phyloP scores from a whole-genome alignment of 2,329 filamentous ascomycete species.

The Alternaria infectoria region DNA sequence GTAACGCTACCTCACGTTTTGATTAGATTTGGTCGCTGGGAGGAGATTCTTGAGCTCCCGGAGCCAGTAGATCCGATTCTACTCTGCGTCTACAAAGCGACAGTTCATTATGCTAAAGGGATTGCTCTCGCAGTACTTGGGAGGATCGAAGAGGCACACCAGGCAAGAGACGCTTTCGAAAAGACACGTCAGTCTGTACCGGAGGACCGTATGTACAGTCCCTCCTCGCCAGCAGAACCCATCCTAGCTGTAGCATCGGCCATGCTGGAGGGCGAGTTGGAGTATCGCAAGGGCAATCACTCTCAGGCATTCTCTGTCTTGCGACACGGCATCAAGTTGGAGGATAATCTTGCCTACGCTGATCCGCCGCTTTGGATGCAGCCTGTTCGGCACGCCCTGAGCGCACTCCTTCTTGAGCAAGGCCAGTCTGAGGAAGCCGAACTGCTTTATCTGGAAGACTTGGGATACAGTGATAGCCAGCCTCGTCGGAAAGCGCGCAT shows the following conservation, averaged over 20 bases:
- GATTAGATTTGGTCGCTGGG: conserved; percentile 10
- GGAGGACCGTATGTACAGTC: background rate
- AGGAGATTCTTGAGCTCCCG: background rate
- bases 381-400: conserved; percentile 7
- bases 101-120: background rate
- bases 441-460: background rate
- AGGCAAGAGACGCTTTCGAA: background rate
- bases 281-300: background rate
- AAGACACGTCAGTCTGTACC: background rate
- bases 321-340: background rate
- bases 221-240: background rate
- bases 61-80: background rate
- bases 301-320: background rate
- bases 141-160: background rate
- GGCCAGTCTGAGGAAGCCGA: conserved; percentile 1
- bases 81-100: background rate
- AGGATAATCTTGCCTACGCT: background rate
- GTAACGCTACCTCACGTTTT: conserved; percentile 7
- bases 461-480: background rate
- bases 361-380: conserved; percentile 8
- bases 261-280: conserved; percentile 6
- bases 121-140: conserved; percentile 3
- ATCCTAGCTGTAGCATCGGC: background rate
- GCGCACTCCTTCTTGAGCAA: conserved; percentile 3
- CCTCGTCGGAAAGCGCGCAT: conserved; percentile 1